Percentiles rank a stretch among this genome's conserved stretches.
Evolutionary conservation across 805 yeast genomes (phyloP).

Genomic region (Saturnispora galanensis): DNA sequence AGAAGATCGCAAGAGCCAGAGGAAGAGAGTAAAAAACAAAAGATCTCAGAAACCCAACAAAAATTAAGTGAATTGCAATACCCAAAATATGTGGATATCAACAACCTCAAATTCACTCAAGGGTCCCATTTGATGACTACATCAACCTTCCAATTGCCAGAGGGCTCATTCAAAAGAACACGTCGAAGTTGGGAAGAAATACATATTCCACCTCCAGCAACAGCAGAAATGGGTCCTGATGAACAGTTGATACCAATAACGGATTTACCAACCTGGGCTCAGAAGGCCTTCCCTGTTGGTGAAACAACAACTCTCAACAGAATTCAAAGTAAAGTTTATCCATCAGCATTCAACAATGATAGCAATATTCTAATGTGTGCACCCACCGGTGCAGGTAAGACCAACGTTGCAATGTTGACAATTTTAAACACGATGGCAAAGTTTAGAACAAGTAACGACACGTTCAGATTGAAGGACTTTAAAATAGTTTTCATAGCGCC

Average conservation of each 20-base stretch:
- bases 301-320: slow-evolving; percentile 65
- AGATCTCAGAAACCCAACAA: slow-evolving; percentile 2
- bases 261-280: slow-evolving; percentile 76
- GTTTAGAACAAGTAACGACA: slow-evolving; percentile 36
- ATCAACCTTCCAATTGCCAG: slow-evolving; percentile 64
- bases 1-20: neutral
- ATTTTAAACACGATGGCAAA: slow-evolving; percentile 53
- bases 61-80: slow-evolving; percentile 15
- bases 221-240: slow-evolving; percentile 24
- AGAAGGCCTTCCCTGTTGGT: slow-evolving; percentile 55
- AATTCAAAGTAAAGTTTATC: slow-evolving; percentile 75
- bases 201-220: slow-evolving; percentile 78
- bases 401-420: slow-evolving; percentile 89
- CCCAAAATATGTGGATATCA: slow-evolving; percentile 55
- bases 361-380: slow-evolving; percentile 80
- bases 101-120: slow-evolving; percentile 55
- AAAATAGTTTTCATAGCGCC: slow-evolving; percentile 90
- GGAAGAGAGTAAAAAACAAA: slow-evolving; percentile 9
- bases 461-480: slow-evolving; percentile 44
- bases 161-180: slow-evolving; percentile 70
- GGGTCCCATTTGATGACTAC: slow-evolving; percentile 62
- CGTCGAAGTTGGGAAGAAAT: slow-evolving; percentile 77
- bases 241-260: slow-evolving; percentile 45
- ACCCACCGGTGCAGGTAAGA: slow-evolving; percentile 98
- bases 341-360: slow-evolving; percentile 65